Conservation (phyloP, 192 early-diverging fungal genomes). For the Dispira simplex region DNA sequence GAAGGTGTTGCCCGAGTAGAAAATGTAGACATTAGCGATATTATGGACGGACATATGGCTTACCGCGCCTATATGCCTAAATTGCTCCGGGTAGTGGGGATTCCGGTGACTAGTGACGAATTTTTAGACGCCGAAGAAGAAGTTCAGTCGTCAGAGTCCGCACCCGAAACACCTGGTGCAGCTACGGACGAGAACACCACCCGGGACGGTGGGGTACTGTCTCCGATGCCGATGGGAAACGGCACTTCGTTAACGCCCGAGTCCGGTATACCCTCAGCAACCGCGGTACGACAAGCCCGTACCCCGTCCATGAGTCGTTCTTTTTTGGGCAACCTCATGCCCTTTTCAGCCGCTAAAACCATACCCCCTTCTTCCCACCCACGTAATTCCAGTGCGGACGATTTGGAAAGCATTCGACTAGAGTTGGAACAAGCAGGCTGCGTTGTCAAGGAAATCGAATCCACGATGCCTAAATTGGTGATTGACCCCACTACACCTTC, state of each 20-base stretch:
- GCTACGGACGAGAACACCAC: neutral
- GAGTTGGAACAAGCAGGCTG: slow-evolving; percentile 10
- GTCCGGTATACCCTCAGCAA: no score
- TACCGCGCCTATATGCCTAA: slow-evolving; percentile 70
- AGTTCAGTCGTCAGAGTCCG: slow-evolving; percentile 13
- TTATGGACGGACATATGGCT: slow-evolving; percentile 75
- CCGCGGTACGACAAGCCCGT: neutral
- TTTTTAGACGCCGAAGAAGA: slow-evolving; percentile 43
- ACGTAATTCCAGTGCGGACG: neutral
- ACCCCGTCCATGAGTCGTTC: neutral
- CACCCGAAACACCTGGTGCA: neutral
- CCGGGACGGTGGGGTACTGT: neutral
- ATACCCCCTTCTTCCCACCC: no score
- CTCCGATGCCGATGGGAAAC: neutral
- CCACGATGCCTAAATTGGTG: slow-evolving; percentile 10
- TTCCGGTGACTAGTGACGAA: slow-evolving; percentile 56
- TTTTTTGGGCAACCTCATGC: neutral
- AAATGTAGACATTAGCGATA: slow-evolving; percentile 65
- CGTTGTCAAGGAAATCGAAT: slow-evolving; percentile 7
- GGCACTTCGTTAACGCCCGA: neutral
- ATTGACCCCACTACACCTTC: neutral
- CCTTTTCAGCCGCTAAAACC: neutral
- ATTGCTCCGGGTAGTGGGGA: slow-evolving; percentile 70
- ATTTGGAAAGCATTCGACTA: slow-evolving; percentile 11
- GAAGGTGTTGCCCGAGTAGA: slow-evolving; percentile 56